Evolutionary conservation across 805 yeast genomes (phyloP), one percentile per base, ranked within the genome.

Genomic region (Hyphopichia homilentoma): DNA sequence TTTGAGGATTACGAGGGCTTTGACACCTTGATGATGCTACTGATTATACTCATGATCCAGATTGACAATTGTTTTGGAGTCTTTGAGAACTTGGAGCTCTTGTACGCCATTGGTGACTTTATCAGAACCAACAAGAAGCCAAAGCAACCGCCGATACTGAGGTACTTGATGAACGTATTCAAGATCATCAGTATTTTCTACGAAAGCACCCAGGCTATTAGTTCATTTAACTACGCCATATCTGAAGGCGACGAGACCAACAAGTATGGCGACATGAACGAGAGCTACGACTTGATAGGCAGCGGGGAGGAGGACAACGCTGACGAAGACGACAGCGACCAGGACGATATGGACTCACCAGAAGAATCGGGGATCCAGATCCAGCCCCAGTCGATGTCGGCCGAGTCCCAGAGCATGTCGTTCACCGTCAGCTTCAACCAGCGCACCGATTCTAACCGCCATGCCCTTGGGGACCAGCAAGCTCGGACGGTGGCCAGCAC

Each of bases 121-220:
- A 43, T 61, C 2, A 35, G 58, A 15, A 45, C 47, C 21, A 37
- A 39, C 17, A 46, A 40, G 21, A 51, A 49, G 12, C n/a, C n/a
- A n/a, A n/a, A n/a, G n/a, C n/a, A n/a, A n/a, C n/a, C n/a, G n/a
- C n/a, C n/a, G n/a, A n/a, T n/a, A n/a, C n/a, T n/a, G n/a, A n/a
- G n/a, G n/a, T 48, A 49, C 18, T 38, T 60, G 24, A 43, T 57
- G 32, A 45, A 46, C 27, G 48, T 47, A 19, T 61, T 69, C 48
- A 54, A 40, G 36, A 58, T 50, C 41, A 41, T 60, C 39, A 45
- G 54, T 38, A 44, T 64, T 11, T 63, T 70, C 33, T 75, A 57
- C 45, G 65, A 57, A 36, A 65, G 77, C 8, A 73, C 80, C 2
- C 72, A 73, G 25, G 58, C 70, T 1, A 67, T 75, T 24, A 75